Evolutionary conservation across 805 yeast genomes (phyloP).

Genomic region (Dipodascus geniculatus): DNA sequence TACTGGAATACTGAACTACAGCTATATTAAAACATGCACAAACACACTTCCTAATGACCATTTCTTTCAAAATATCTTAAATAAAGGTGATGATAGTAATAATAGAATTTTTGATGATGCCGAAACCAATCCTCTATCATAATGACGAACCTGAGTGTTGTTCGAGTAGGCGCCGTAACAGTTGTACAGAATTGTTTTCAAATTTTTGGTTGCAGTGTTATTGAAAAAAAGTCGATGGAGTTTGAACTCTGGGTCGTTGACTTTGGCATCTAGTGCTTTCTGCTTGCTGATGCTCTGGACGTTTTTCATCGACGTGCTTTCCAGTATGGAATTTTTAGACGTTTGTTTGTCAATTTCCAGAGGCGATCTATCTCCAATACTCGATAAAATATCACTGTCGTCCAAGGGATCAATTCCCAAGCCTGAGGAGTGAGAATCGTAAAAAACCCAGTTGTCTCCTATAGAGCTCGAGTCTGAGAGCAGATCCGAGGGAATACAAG

Average conservation of each 20-base stretch:
- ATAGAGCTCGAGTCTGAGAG: neutral
- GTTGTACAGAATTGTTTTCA: neutral
- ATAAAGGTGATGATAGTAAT: slow-evolving; percentile 1
- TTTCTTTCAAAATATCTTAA: neutral
- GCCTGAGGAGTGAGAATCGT: too few relatives aligned
- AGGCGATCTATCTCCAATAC: neutral
- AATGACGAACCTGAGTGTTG: neutral
- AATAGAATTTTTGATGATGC: slow-evolving; percentile 1
- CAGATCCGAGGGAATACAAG: neutral
- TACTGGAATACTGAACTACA: slow-evolving; percentile 7
- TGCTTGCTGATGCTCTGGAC: too few relatives aligned
- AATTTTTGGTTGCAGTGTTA: neutral
- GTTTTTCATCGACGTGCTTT: too few relatives aligned
- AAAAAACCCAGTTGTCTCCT: neutral
- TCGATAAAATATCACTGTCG: neutral
- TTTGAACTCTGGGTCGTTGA: neutral
- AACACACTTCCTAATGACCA: neutral
- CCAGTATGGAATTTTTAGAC: too few relatives aligned
- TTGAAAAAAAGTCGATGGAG: neutral
- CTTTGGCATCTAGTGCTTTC: too few relatives aligned
- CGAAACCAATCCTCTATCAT: neutral
- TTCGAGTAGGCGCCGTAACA: neutral
- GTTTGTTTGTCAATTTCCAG: too few relatives aligned
- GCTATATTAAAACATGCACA: neutral
- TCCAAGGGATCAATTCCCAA: neutral